phyloP scores from a whole-genome alignment of 805 yeast genomes.

The Barnettozyma californica region DNA sequence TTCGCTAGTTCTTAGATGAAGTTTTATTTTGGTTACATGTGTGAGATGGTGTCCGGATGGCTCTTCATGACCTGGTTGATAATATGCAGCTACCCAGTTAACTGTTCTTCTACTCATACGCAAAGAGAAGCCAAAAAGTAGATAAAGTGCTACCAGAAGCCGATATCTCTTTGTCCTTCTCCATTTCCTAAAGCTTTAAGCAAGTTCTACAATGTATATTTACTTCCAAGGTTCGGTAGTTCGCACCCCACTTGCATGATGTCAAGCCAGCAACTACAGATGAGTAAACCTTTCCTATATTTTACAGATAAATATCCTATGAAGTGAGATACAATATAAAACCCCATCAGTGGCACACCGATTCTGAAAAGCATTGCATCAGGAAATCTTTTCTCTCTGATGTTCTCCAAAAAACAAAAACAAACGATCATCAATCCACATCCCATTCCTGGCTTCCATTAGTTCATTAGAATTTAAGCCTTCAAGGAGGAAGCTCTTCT shows the following conservation, averaged over 20 bases:
- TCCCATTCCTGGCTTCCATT: neutral
- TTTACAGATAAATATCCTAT: conserved; percentile 12
- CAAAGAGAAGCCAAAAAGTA: too few relatives aligned
- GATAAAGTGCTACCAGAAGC: too few relatives aligned
- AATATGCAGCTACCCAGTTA: too few relatives aligned
- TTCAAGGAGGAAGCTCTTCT: conserved; percentile 99
- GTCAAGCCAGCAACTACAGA: too few relatives aligned
- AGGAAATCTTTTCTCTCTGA: conserved; percentile 4
- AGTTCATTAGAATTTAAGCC: conserved; percentile 47
- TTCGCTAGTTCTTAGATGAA: neutral
- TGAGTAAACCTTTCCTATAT: conserved; percentile 2
- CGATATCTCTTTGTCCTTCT: too few relatives aligned
- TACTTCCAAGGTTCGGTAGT: too few relatives aligned
- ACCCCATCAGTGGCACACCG: conserved; percentile 4
- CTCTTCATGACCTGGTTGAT: too few relatives aligned
- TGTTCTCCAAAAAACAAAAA: conserved; percentile 6
- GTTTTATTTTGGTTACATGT: neutral
- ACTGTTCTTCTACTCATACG: too few relatives aligned
- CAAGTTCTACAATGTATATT: too few relatives aligned
- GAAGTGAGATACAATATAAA: conserved; percentile 6
- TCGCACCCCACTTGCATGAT: neutral
- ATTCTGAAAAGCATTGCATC: conserved; percentile 7
- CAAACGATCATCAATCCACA: neutral
- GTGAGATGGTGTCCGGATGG: neutral
- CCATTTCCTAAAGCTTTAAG: too few relatives aligned